Base-by-base conservation (phyloP, 2,329 filamentous ascomycete species). In the Botryosphaeria dothidea region DNA sequence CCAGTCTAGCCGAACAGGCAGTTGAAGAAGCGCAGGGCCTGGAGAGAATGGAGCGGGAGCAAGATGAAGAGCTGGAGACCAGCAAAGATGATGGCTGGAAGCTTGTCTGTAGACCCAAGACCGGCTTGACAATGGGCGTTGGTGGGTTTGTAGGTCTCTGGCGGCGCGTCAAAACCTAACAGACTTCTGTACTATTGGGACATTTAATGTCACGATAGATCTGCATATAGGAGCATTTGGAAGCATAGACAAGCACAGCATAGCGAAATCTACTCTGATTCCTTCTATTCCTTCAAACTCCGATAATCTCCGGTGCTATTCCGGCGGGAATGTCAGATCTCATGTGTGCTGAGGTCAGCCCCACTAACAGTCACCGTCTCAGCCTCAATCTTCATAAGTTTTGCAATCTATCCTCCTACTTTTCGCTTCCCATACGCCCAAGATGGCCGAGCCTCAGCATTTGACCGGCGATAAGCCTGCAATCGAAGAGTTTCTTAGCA, bases 401-500 rank as follows among this genome's bases (percentile, higher is more conserved):
- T n/a, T n/a, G n/a, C n/a, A 57, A 38, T 21, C 19, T 46, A 9
- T 21, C 56, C n/a, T n/a, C 62, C 23, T 23, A 31, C 48, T 34
- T 13, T 15, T 8, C 34, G 25, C 7, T 23, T 23, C 25, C 23
- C 34, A 17, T 41, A 17, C 38, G 29, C 17, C 19, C 19, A 48
- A 45, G 23, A 77, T 78, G 75, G 67, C 73, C 5, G 69, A 69
- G 41, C 81, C 82, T 23, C 75, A 82, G 71, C 86, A 93, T 74
- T 84, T 99, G 69, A 94, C 90, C 41, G 93, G 93, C 76, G 88
- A 98, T 74, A 85, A 85, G 68, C 82, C 86, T 66, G 91, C 86
- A 49, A 91, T 97, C 70, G 86, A 90, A 57, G 88, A 90, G 60
- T 99, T 99, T 76, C 83, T 99, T 67, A 90, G 92, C 79, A 88